Conservation (phyloP, 129 eudicot genomes). For the Apium graveolens region DNA sequence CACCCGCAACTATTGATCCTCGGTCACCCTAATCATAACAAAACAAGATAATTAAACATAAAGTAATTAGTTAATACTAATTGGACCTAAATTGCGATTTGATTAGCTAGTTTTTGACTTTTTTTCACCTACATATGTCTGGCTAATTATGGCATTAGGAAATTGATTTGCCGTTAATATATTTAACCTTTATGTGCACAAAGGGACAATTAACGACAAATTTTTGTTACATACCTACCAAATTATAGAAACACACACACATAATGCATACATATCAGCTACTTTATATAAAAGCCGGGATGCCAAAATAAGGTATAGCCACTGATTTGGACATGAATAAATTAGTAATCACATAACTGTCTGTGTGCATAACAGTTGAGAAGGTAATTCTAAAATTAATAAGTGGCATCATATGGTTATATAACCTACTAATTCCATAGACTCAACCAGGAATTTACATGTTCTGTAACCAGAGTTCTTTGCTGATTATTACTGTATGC, state of each 20-base stretch:
- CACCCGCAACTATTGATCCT: conserved; percentile 57
- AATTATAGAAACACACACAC: background rate
- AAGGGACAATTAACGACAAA: background rate
- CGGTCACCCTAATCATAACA: conserved; percentile 35
- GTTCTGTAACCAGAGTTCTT: no score
- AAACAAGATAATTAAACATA: background rate
- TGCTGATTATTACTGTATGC: no score
- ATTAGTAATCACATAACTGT: no score
- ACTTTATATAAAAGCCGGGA: background rate
- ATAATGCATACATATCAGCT: background rate
- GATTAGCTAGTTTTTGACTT: no score
- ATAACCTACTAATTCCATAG: no score
- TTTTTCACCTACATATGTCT: background rate
- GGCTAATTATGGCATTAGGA: background rate
- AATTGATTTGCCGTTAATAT: background rate
- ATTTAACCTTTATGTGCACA: background rate
- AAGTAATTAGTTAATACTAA: background rate
- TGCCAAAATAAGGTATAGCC: background rate
- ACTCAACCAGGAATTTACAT: no score
- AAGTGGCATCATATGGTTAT: no score
- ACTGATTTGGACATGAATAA: background rate
- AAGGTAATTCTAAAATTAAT: no score
- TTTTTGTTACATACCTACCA: background rate
- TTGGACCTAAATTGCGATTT: background rate
- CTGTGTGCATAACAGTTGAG: no score